Base-by-base conservation (phyloP, 306 rosid genomes). In the Cucumis hystrix region DNA sequence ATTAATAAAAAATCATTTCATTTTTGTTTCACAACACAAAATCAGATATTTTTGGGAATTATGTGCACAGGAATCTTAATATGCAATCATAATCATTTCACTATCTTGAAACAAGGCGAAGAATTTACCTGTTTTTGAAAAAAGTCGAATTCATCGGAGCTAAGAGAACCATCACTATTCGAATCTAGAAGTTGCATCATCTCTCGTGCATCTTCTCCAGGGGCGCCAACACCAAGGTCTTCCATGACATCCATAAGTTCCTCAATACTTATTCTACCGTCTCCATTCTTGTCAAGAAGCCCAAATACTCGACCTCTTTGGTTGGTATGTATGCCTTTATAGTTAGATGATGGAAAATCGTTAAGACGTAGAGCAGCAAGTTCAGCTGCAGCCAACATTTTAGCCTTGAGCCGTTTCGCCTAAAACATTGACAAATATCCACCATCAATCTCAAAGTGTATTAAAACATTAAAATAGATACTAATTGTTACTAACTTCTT, bases 241-340 rank as follows among this genome's bases (percentile, higher is more conserved):
- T 95, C 97, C 88, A 95, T 95, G 62, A 92, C 97, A 83, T 95
- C 96, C 68, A 79, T 88, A 61, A 92, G 97, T 77, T 95, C 97
- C 83, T 89, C 96, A 21, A 92, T 87, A 89, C 96, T 92, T 83
- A 95, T 90, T 83, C 88, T 89, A 37, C 97, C 96, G 70, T 95
- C 99, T 74, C 97, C 97, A 37, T 95, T 95, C 84, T 92, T 90
- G 88, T 92, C 97, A 47, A 95, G 92, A 86, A 95, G 97, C 78
- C 82, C 72, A 84, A 95, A 95, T 28, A 87, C 93, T 68, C 87
- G 84, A 86, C 91, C 85, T 40, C 83, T 82, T 78, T 85, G 93
- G 79, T 87, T 88, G 37, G 81, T 66, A 79, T 80, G 89, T 58
- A 81, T 63, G 15, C 86, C 89, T 81, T 74, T 86, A 71, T 80